These are phyloP conservation scores for Lipomyces oligophaga DNA, from an alignment of 805 yeast species.

Conservation along the genomic window DNA sequence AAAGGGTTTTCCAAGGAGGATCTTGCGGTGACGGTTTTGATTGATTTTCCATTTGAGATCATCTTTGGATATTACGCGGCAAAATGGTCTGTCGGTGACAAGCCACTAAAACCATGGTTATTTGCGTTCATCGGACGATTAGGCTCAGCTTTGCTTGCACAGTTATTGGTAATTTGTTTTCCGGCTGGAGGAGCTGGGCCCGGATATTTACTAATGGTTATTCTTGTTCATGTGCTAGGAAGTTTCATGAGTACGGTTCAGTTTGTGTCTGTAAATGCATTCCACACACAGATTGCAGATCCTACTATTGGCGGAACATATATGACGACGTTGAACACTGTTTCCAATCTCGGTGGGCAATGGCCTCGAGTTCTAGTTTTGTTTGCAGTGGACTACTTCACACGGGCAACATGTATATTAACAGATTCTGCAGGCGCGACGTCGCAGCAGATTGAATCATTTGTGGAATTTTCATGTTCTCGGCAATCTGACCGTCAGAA, in stretches of 20 bases:
- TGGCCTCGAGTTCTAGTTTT: slow-evolving; percentile 91
- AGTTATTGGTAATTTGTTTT: slow-evolving; percentile 63
- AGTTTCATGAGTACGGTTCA: slow-evolving; percentile 94
- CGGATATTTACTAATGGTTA: slow-evolving; percentile 64
- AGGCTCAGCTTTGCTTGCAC: slow-evolving; percentile 70
- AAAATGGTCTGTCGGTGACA: slow-evolving; percentile 76
- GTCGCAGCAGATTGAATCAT: slow-evolving; percentile 18
- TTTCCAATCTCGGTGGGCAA: slow-evolving; percentile 92
- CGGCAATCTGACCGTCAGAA: slow-evolving; percentile 43
- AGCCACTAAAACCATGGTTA: slow-evolving; percentile 81
- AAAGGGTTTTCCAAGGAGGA: slow-evolving; percentile 92
- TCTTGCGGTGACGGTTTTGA: slow-evolving; percentile 82
- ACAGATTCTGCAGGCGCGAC: slow-evolving; percentile 23
- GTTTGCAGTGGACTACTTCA: slow-evolving; percentile 73
- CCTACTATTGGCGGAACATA: slow-evolving; percentile 96
- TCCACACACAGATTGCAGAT: slow-evolving; percentile 93
- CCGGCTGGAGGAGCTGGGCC: slow-evolving; percentile 55
- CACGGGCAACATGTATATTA: slow-evolving; percentile 56
- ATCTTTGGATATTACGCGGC: slow-evolving; percentile 95
- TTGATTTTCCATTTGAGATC: slow-evolving; percentile 95
- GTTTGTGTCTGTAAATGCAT: slow-evolving; percentile 89
- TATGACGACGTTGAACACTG: slow-evolving; percentile 91
- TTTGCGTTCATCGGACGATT: slow-evolving; percentile 80
- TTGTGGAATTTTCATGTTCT: slow-evolving; percentile 36
- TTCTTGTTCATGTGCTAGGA: slow-evolving; percentile 76